Conservation (phyloP, 148 eudicot genomes). For the Rhododendron vialii region DNA sequence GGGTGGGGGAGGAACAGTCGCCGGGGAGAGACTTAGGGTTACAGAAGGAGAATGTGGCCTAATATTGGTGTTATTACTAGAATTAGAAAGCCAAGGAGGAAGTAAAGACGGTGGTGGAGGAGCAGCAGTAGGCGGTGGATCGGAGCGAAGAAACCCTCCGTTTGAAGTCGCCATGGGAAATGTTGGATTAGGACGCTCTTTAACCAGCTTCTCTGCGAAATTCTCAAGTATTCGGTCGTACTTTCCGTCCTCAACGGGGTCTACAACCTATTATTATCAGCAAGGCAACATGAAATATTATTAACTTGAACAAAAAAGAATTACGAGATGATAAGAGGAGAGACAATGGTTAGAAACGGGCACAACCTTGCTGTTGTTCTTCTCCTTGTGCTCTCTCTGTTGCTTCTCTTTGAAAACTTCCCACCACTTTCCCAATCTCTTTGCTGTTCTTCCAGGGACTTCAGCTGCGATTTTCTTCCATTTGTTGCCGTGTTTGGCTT, state of each 20-base stretch:
- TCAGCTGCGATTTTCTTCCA: conserved; percentile 71
- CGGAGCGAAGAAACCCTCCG: conserved; percentile 42
- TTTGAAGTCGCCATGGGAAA: conserved; percentile 53
- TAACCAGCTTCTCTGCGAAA: conserved; percentile 79
- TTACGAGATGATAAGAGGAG: neutral
- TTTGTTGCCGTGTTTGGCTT: conserved; percentile 66
- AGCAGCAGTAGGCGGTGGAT: conserved; percentile 22
- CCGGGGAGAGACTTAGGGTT: conserved; percentile 63
- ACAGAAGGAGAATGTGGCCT: conserved; percentile 77
- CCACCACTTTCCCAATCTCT: conserved; percentile 82
- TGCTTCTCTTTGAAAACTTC: conserved; percentile 91
- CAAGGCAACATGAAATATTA: neutral
- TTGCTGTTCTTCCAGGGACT: conserved; percentile 68
- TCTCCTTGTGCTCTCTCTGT: conserved; percentile 52
- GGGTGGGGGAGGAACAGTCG: conserved; percentile 34
- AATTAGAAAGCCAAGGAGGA: conserved; percentile 76
- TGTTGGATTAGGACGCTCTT: conserved; percentile 32
- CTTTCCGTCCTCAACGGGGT: conserved; percentile 59
- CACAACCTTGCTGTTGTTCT: conserved; percentile 10
- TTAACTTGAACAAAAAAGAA: neutral
- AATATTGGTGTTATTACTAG: conserved; percentile 24
- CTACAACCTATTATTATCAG: conserved; percentile 19
- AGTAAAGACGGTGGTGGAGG: conserved; percentile 35
- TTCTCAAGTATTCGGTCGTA: conserved; percentile 68
- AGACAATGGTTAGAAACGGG: neutral